Evolutionary conservation across 257 asterid genomes (phyloP).

Genomic region (Capsicum pubescens): DNA sequence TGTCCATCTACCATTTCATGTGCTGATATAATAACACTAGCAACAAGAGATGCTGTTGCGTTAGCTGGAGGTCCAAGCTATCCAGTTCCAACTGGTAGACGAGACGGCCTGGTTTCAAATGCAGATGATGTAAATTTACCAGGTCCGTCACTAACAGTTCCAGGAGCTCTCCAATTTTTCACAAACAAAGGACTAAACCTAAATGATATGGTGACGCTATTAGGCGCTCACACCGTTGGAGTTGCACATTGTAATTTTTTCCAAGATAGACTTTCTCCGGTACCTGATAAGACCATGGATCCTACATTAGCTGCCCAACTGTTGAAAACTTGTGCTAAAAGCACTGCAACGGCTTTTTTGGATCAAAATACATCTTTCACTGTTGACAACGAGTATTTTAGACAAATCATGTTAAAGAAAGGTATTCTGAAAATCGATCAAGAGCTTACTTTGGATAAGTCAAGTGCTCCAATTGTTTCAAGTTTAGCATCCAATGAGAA

Average conservation of each 20-base stretch:
- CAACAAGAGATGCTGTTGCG: conserved; percentile 75
- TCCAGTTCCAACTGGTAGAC: conserved; percentile 60
- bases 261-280: conserved; percentile 55
- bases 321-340: conserved; percentile 46
- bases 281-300: conserved; percentile 46
- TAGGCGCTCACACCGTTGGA: conserved; percentile 84
- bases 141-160: conserved; percentile 50
- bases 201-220: conserved; percentile 68
- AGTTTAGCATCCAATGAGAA: conserved; percentile 31
- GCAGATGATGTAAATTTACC: conserved; percentile 58
- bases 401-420: conserved; percentile 49
- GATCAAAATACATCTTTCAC: conserved; percentile 69
- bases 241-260: conserved; percentile 72
- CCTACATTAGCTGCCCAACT: conserved; percentile 51
- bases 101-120: conserved; percentile 65
- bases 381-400: conserved; percentile 64
- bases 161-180: conserved; percentile 50
- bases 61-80: conserved; percentile 71
- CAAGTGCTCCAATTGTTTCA: conserved; percentile 43
- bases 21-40: conserved; percentile 74
- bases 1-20: conserved; percentile 75
- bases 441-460: conserved; percentile 51
- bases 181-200: conserved; percentile 50
- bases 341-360: conserved; percentile 56
- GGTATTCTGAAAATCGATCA: conserved; percentile 79